Percentiles rank a stretch among this genome's conserved stretches.
These are phyloP conservation scores for Pyrus hybrid DNA, from an alignment of 331 rosid species.

Conservation along the genomic window DNA sequence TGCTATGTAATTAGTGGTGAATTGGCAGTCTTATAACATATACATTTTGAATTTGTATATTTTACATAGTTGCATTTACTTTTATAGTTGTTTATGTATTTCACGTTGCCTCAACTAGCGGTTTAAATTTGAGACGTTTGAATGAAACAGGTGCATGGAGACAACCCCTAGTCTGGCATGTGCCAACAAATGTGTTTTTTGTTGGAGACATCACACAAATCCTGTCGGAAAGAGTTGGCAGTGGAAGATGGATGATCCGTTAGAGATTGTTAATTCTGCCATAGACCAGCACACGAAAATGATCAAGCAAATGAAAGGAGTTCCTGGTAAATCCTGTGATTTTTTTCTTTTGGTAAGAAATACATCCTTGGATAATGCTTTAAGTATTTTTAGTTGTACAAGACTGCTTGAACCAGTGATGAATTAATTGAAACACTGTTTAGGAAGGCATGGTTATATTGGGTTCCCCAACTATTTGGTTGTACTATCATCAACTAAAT, in stretches of 20 bases:
- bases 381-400: neutral
- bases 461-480: neutral
- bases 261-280: conserved; percentile 79
- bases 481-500: neutral
- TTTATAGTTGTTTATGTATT: neutral
- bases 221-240: conserved; percentile 98
- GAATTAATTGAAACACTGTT: neutral
- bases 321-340: conserved; percentile 57
- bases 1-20: neutral
- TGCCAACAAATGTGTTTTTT: conserved; percentile 96
- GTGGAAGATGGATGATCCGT: conserved; percentile 97
- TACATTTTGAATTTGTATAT: neutral
- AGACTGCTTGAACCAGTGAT: neutral
- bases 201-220: conserved; percentile 99
- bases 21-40: neutral
- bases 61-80: neutral
- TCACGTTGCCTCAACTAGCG: neutral
- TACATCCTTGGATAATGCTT: neutral
- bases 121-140: conserved; percentile 14
- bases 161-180: conserved; percentile 98
- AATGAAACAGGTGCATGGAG: conserved; percentile 88
- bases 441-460: neutral
- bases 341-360: neutral
- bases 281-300: conserved; percentile 68
- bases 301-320: conserved; percentile 99